A percentile compares a stretch with the other conserved stretches of the same genome.
These are phyloP conservation scores for Xylariaceae sp. DNA, from an alignment of 2,329 filamentous ascomycete species.

Conservation along the genomic window DNA sequence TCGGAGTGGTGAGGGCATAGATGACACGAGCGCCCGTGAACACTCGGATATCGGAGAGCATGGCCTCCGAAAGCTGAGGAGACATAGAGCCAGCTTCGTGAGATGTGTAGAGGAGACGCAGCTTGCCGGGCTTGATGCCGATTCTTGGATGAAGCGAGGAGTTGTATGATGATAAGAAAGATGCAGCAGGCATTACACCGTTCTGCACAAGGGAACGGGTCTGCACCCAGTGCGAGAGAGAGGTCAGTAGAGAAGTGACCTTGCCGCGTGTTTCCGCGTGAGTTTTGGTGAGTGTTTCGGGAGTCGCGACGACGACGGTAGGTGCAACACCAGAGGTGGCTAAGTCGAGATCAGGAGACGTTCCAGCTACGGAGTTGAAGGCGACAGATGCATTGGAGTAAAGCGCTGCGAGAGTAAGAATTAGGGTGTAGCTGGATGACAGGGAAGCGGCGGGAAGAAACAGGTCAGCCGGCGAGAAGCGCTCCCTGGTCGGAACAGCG, in stretches of 20 bases:
- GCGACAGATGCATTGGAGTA: constrained; percentile 82
- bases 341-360: constrained; percentile 64
- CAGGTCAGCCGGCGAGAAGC: constrained; percentile 69
- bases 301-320: constrained; percentile 76
- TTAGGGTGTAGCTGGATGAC: constrained; percentile 72
- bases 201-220: constrained; percentile 62
- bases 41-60: constrained; percentile 76
- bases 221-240: constrained; percentile 67
- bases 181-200: constrained; percentile 69
- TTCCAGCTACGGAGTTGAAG: constrained; percentile 80
- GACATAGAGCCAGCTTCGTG: constrained; percentile 56
- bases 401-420: constrained; percentile 75
- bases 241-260: constrained; percentile 59
- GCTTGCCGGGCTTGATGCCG: constrained; percentile 62
- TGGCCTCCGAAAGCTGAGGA: constrained; percentile 61
- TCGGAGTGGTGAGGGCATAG: constrained; percentile 77
- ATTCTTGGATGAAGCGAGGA: constrained; percentile 54
- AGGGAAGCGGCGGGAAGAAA: constrained; percentile 83
- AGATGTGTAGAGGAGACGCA: constrained; percentile 77
- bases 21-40: constrained; percentile 76
- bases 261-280: constrained; percentile 59
- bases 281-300: constrained; percentile 65
- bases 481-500: constrained; percentile 69
- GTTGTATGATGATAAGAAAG: constrained; percentile 58
- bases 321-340: constrained; percentile 73